Base-by-base conservation (phyloP, 495 filamentous ascomycete genomes). In the Durotheca rogersii region DNA sequence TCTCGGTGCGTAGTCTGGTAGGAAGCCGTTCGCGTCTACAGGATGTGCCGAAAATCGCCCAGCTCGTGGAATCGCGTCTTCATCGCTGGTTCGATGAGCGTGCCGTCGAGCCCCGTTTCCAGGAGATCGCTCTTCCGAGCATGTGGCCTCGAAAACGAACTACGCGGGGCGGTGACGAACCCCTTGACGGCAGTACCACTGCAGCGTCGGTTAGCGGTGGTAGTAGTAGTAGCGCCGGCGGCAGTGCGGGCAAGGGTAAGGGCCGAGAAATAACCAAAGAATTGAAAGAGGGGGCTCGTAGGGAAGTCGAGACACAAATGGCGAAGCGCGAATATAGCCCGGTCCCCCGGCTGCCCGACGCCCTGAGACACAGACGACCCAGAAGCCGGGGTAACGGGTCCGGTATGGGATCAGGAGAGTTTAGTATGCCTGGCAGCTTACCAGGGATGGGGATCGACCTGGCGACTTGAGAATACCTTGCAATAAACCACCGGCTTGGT, bases 71-170 rank as follows among this genome's bases (percentile, higher is more conserved):
- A 68, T 83, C 84, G 4, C 80, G 92, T 6, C 78, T 98, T 5
- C 93, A 97, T 64, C 82, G 86, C 18, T 98, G 93, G 93, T 96
- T 98, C 57, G 93, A 98, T 65, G 93, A 97, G 62, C 82, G 93
- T 21, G 89, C 87, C 44, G 93, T 98, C 2, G 93, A 97, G 70
- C 93, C 93, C 7, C 79, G 90, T 17, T 95, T 98, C 51, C 93
- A 98, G 63, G 89, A 97, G 43, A 92, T 98, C 29, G 89, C 87
- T 6, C 71, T 98, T 18, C 93, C 93, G 5, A 93, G 88, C 64
- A 71, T 98, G 44, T 98, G 93, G 93, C 93, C 94, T 6, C 73
- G 94, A 39, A 97, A 88, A 70, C 79, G 79, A 70, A 91, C 88
- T 59, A 89, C 88, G 11, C 72, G 88, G 11, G 88, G 82, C 29